Conservation (phyloP, 768 basidiomycete species). For the Kwoniella heveanensis region DNA sequence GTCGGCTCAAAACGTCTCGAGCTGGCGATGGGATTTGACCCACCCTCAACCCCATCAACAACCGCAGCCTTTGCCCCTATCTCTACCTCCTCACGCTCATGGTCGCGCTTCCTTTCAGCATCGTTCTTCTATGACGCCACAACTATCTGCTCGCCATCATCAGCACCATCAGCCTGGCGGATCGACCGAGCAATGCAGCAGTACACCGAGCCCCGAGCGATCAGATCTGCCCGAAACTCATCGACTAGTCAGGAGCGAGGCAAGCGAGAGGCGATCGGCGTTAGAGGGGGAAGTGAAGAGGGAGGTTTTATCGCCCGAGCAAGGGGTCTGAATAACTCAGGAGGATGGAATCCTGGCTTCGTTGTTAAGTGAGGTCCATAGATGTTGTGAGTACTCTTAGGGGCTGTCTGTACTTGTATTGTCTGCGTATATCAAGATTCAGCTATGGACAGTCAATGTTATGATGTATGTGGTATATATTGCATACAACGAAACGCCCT, state of each 20-base stretch:
- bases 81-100: not conserved
- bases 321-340: too few species aligned
- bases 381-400: too few species aligned
- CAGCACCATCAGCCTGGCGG: too few species aligned
- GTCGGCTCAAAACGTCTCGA: not conserved
- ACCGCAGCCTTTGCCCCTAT: not conserved
- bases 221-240: not conserved
- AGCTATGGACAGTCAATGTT: not conserved
- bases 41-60: not conserved
- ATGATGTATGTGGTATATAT: not conserved
- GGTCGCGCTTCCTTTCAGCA: too few species aligned
- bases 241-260: not conserved
- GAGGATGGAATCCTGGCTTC: too few species aligned
- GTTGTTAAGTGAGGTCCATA: too few species aligned
- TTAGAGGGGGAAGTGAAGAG: conserved; percentile 1
- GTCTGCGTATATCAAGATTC: too few species aligned
- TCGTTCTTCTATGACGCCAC: too few species aligned
- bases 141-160: too few species aligned
- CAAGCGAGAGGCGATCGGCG: not conserved
- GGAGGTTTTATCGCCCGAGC: conserved; percentile 7
- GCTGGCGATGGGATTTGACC: not conserved
- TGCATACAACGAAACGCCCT: not conserved
- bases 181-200: too few species aligned
- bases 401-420: too few species aligned
- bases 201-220: too few species aligned